Evolutionary conservation across 345 rosid species (phyloP).

Genomic region (Gossypium turneri): DNA sequence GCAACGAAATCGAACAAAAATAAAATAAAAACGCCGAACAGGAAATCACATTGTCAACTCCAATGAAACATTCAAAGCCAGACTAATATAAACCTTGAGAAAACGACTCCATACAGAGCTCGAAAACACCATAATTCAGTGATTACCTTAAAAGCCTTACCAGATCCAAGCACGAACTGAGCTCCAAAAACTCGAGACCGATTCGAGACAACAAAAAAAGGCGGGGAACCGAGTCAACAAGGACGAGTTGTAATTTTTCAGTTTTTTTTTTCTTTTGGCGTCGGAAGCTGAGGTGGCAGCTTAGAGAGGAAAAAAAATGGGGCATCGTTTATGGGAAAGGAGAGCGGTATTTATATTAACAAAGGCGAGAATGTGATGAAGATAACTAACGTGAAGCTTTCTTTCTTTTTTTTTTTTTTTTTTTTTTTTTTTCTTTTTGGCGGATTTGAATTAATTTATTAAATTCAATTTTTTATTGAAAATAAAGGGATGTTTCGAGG

Average conservation of each 20-base stretch:
- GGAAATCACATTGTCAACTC: constrained; percentile 12
- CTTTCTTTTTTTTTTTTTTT: no score
- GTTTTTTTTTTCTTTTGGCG: neutral
- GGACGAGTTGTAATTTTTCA: neutral
- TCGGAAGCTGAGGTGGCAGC: constrained; percentile 12
- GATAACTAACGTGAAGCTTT: neutral
- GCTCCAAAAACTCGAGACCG: constrained; percentile 12
- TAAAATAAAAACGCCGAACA: neutral
- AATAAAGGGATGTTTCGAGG: constrained; percentile 3
- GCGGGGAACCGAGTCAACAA: constrained; percentile 25
- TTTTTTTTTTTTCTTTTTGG: neutral
- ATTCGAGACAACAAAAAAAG: constrained; percentile 3
- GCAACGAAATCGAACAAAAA: neutral
- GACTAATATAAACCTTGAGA: neutral
- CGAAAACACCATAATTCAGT: neutral
- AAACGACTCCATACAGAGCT: neutral
- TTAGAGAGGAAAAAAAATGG: neutral
- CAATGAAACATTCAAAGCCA: neutral
- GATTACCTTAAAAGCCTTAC: constrained; percentile 17
- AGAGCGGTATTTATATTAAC: constrained; percentile 1
- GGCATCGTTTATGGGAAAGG: constrained; percentile 1
- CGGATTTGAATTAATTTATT: constrained; percentile 19
- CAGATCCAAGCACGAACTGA: constrained; percentile 16
- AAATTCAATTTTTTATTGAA: constrained; percentile 4
- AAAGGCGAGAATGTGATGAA: neutral